Evolutionary conservation across 306 rosid species (phyloP).

Genomic region (Dryas alaskensis): DNA sequence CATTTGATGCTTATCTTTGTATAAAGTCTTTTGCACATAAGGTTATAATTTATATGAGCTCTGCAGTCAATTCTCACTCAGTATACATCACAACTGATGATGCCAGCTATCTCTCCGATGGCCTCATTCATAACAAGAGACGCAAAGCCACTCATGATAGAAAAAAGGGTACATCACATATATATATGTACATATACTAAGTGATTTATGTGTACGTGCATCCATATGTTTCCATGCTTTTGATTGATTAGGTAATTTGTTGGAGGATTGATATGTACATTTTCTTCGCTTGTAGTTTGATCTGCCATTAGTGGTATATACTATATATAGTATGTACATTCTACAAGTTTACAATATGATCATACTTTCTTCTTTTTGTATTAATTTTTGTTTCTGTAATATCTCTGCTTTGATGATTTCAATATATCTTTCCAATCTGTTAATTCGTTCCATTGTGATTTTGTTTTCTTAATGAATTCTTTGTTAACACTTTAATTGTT

Average conservation of each 20-base stretch:
- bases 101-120: slow-evolving; percentile 46
- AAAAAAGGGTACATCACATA: slow-evolving; percentile 35
- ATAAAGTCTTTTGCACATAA: too few species aligned
- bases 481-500: too few species aligned
- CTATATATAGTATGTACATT: neutral
- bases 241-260: neutral
- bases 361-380: neutral
- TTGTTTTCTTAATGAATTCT: too few species aligned
- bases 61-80: too few species aligned
- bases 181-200: neutral
- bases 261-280: too few species aligned
- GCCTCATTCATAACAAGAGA: slow-evolving; percentile 33
- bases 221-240: neutral
- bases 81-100: slow-evolving; percentile 16
- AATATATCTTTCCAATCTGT: too few species aligned
- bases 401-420: too few species aligned
- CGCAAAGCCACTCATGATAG: slow-evolving; percentile 38
- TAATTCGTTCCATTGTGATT: neutral
- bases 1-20: too few species aligned
- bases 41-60: too few species aligned
- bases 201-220: neutral
- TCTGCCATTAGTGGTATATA: too few species aligned
- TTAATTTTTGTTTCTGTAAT: neutral
- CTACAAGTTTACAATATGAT: neutral
- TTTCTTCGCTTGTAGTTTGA: too few species aligned